phyloP scores from a whole-genome alignment of 2,329 filamentous ascomycete genomes.

The Penicillium glabrum region DNA sequence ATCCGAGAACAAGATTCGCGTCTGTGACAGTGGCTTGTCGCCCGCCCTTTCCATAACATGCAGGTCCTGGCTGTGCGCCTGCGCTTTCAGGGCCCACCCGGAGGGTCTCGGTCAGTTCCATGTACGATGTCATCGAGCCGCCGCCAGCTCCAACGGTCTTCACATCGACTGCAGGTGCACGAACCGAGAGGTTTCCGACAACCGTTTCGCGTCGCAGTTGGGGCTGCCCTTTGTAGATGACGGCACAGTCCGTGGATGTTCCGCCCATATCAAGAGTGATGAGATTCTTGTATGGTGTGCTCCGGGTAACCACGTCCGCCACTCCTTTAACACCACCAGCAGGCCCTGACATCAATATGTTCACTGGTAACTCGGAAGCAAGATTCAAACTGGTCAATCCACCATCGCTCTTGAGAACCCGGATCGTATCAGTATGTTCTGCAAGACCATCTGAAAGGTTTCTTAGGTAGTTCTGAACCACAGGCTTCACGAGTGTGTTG shows the following conservation, averaged over 20 bases:
- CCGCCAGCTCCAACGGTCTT: constrained; percentile 52
- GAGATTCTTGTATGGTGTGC: constrained; percentile 49
- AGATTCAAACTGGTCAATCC: constrained; percentile 48
- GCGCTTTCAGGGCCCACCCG: constrained; percentile 54
- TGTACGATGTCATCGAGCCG: constrained; percentile 51
- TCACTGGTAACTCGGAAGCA: constrained; percentile 49
- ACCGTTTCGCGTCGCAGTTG: constrained; percentile 49
- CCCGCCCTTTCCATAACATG: constrained; percentile 52
- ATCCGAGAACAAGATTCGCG: constrained; percentile 50
- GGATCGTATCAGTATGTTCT: constrained; percentile 46
- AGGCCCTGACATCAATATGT: constrained; percentile 51
- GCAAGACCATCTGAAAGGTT: constrained; percentile 29
- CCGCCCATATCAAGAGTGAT: constrained; percentile 55
- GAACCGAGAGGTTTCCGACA: constrained; percentile 46
- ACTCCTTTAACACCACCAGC: constrained; percentile 53
- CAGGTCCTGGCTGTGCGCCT: constrained; percentile 50
- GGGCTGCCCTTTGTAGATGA: constrained; percentile 46
- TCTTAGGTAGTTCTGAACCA: no score
- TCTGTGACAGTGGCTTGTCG: constrained; percentile 50
- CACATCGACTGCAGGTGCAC: constrained; percentile 51
- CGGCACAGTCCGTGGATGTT: constrained; percentile 50
- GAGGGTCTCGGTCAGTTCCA: constrained; percentile 48
- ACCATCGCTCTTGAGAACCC: constrained; percentile 52
- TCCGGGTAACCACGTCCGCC: constrained; percentile 47
- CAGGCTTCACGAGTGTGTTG: no score